Conservation (phyloP, 352 stramenopile genomes). For the Phytophthora vignae region DNA sequence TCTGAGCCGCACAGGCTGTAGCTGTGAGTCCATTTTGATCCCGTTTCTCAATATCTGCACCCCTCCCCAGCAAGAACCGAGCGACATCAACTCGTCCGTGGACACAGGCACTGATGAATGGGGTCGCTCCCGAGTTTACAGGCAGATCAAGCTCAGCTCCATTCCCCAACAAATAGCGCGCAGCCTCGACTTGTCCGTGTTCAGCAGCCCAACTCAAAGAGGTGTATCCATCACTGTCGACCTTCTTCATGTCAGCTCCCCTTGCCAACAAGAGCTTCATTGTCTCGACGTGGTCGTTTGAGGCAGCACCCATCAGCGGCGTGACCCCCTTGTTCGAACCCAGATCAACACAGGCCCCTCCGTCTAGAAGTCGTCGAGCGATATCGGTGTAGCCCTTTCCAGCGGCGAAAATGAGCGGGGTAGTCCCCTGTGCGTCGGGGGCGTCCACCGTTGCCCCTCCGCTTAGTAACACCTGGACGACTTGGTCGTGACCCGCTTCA, state of each 20-base stretch:
- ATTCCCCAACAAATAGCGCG: constrained; percentile 7
- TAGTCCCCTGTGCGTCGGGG: no score
- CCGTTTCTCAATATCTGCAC: background rate
- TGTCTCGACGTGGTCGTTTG: background rate
- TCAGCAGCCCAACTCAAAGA: constrained; percentile 3
- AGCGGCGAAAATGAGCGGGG: no score
- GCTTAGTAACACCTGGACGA: no score
- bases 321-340: no score
- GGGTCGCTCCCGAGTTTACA: background rate
- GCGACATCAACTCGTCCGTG: constrained; percentile 3
- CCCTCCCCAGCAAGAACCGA: background rate
- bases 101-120: background rate
- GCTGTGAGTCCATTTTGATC: background rate
- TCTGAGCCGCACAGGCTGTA: background rate
- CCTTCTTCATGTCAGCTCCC: constrained; percentile 4
- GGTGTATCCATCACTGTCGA: background rate
- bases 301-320: background rate
- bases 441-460: no score
- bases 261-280: background rate
- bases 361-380: no score
- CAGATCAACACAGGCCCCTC: no score
- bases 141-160: background rate
- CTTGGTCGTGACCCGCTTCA: no score
- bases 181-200: constrained; percentile 2
- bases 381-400: no score